Percentiles rank a stretch among this genome's conserved stretches.
These are phyloP conservation scores for Paecilomyces fulvus DNA, from an alignment of 2,329 filamentous ascomycete species.

Conservation along the genomic window DNA sequence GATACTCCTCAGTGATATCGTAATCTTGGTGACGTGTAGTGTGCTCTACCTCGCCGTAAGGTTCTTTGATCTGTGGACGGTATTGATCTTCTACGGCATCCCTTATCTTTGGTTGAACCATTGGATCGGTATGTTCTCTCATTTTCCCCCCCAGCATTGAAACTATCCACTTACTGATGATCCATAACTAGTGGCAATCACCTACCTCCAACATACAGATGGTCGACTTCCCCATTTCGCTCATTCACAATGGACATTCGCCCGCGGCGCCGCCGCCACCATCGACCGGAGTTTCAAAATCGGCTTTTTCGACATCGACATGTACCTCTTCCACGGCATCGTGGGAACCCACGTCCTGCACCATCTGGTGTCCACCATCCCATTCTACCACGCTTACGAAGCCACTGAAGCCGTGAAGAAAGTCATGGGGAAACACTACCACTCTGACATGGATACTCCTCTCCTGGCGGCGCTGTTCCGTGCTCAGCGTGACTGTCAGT, in stretches of 20 bases:
- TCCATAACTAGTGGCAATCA: constrained; percentile 57
- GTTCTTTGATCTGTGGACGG: background rate
- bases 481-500: background rate
- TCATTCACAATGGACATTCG: constrained; percentile 50
- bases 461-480: background rate
- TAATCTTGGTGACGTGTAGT: background rate
- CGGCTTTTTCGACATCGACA: constrained; percentile 35
- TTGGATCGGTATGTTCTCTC: background rate
- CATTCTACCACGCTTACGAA: background rate
- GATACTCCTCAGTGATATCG: constrained; percentile 45
- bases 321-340: constrained; percentile 57
- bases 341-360: constrained; percentile 30
- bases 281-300: constrained; percentile 58
- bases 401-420: background rate
- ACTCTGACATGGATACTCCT: background rate
- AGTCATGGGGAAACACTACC: background rate
- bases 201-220: constrained; percentile 66
- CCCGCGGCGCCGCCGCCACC: constrained; percentile 53
- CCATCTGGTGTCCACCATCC: background rate
- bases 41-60: background rate
- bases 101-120: background rate
- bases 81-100: background rate
- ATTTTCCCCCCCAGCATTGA: background rate
- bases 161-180: background rate
- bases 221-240: constrained; percentile 49